phyloP scores from a whole-genome alignment of 2,329 filamentous ascomycete genomes.

The Calonectria pseudoturangicola region DNA sequence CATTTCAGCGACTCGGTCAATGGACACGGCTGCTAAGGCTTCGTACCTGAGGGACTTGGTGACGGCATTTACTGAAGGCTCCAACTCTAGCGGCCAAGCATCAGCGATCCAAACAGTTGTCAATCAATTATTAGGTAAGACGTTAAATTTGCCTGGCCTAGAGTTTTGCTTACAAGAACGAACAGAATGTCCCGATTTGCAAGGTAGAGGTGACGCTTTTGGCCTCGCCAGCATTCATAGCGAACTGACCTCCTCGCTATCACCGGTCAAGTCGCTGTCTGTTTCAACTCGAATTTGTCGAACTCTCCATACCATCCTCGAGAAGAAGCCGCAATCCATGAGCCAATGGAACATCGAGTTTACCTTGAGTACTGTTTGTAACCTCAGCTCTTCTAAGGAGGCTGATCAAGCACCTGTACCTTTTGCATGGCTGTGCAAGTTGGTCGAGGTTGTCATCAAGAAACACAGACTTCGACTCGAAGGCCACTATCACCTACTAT shows the following conservation, averaged over 20 bases:
- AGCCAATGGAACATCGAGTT: constrained; percentile 76
- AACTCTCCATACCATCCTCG: constrained; percentile 67
- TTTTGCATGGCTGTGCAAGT: constrained; percentile 69
- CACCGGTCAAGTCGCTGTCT: constrained; percentile 52
- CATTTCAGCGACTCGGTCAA: constrained; percentile 56
- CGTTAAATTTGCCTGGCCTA: neutral
- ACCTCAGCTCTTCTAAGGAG: constrained; percentile 56
- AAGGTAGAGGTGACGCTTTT: constrained; percentile 55
- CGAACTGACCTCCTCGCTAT: constrained; percentile 61
- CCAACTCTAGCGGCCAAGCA: constrained; percentile 63
- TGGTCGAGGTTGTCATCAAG: constrained; percentile 74
- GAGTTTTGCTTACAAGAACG: constrained; percentile 39
- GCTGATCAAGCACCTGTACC: constrained; percentile 58
- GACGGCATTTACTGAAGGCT: constrained; percentile 54
- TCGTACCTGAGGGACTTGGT: constrained; percentile 64
- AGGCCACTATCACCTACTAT: constrained; percentile 76
- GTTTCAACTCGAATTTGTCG: constrained; percentile 64
- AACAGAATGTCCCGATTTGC: constrained; percentile 57
- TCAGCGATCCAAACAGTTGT: constrained; percentile 67
- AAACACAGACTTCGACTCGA: constrained; percentile 77
- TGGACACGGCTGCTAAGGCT: constrained; percentile 58
- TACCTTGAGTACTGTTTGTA: constrained; percentile 68
- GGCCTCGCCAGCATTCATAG: constrained; percentile 65
- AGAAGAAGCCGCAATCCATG: constrained; percentile 70
- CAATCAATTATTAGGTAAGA: constrained; percentile 62